phyloP scores from a whole-genome alignment of 805 yeast species.

The Saturnispora silvae region DNA sequence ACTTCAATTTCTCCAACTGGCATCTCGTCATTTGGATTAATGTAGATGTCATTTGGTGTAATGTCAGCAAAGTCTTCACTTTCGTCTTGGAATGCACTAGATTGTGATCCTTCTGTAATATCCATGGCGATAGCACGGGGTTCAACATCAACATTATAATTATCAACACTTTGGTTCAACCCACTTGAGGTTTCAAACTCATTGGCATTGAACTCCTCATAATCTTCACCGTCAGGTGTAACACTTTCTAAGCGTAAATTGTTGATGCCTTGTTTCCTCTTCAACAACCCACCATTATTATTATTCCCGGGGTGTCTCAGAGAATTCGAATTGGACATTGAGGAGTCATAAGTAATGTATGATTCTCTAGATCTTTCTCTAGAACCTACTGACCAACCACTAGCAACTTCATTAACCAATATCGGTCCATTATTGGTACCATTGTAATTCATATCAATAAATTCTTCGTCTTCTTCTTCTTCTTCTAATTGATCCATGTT shows the following conservation, averaged over 20 bases:
- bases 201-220: background rate
- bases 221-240: background rate
- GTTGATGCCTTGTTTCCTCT: background rate
- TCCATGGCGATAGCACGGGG: background rate
- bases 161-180: background rate
- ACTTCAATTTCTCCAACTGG: too few species aligned
- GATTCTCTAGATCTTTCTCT: background rate
- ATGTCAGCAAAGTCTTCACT: too few species aligned
- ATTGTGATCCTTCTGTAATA: too few species aligned
- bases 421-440: background rate
- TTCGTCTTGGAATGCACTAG: too few species aligned
- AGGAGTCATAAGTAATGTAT: background rate
- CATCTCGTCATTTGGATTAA: background rate
- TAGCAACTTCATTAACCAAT: too few species aligned
- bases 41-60: background rate
- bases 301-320: background rate
- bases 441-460: background rate
- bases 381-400: background rate
- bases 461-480: background rate
- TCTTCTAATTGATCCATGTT: background rate
- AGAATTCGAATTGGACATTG: background rate
- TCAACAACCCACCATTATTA: background rate
- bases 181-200: background rate
- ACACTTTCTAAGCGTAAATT: background rate
- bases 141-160: background rate